phyloP scores from a whole-genome alignment of 2,329 filamentous ascomycete species.

The Fusarium foetens region DNA sequence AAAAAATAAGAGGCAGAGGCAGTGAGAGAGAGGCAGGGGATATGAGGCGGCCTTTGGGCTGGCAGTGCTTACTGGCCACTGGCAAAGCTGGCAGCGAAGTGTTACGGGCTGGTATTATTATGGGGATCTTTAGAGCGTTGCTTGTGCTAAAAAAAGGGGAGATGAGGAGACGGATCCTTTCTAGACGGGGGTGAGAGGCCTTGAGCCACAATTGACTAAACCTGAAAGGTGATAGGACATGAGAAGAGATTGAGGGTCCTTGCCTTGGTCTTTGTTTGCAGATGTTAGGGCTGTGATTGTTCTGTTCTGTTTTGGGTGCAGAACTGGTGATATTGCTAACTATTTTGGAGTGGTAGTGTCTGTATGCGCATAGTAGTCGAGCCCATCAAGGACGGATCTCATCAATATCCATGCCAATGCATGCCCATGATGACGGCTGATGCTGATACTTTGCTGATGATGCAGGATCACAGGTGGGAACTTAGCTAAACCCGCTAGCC shows the following conservation, averaged over 20 bases:
- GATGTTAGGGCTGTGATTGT: slow-evolving; percentile 13
- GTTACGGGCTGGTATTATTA: slow-evolving; percentile 15
- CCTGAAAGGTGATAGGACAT: slow-evolving; percentile 5
- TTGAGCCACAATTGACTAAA: slow-evolving; percentile 22
- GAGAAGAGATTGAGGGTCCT: slow-evolving; percentile 29
- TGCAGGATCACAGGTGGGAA: slow-evolving; percentile 17
- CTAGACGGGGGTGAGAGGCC: background rate
- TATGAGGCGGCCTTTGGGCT: slow-evolving; percentile 33
- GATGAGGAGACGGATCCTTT: slow-evolving; percentile 23
- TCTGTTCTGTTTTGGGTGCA: background rate
- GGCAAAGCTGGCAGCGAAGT: slow-evolving; percentile 7
- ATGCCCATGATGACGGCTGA: slow-evolving; percentile 9
- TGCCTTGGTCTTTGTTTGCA: slow-evolving; percentile 1
- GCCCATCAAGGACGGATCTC: background rate
- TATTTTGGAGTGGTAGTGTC: no score
- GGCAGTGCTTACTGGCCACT: slow-evolving; percentile 34
- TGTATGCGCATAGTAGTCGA: background rate
- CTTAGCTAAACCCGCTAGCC: slow-evolving; percentile 12
- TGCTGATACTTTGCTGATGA: slow-evolving; percentile 16
- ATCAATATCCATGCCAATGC: background rate
- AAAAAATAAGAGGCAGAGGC: slow-evolving; percentile 11
- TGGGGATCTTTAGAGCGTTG: slow-evolving; percentile 16
- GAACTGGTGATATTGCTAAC: background rate
- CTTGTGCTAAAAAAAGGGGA: slow-evolving; percentile 35
- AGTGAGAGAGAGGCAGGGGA: slow-evolving; percentile 30